Percentiles rank a stretch among this genome's conserved stretches.
Conservation (phyloP, 176 grass and related monocot genomes). For the Hsuehochloa calcarea region DNA sequence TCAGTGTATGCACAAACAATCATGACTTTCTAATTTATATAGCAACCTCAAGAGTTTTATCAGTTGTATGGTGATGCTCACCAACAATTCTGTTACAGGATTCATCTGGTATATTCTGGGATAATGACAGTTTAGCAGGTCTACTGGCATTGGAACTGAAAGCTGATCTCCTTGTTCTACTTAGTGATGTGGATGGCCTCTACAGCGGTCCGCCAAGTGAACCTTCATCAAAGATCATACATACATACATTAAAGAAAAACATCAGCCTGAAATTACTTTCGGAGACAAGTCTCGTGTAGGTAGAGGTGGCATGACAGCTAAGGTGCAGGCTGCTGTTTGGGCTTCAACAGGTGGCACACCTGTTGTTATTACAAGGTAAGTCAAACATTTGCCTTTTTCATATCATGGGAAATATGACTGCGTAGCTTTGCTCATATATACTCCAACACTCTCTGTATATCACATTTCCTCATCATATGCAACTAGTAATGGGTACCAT, state of each 20-base stretch:
- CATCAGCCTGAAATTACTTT: conserved; percentile 87
- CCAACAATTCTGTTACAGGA: conserved; percentile 56
- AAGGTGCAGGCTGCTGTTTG: conserved; percentile 88
- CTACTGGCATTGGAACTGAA: conserved; percentile 89
- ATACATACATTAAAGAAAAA: conserved; percentile 90
- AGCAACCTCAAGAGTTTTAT: neutral
- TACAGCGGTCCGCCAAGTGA: conserved; percentile 90
- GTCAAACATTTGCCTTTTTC: neutral
- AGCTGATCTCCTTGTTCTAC: conserved; percentile 84
- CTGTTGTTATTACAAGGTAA: conserved; percentile 92
- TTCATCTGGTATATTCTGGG: conserved; percentile 98
- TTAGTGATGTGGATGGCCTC: conserved; percentile 97
- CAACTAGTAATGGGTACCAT: neutral
- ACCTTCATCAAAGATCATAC: conserved; percentile 74
- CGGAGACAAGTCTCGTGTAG: conserved; percentile 96
- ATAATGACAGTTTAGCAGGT: conserved; percentile 99
- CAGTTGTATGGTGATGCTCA: conserved; percentile 11
- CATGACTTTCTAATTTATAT: neutral
- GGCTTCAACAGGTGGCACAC: conserved; percentile 75
- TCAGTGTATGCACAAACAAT: neutral
- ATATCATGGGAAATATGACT: neutral
- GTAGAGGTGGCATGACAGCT: conserved; percentile 96
- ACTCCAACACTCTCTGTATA: neutral
- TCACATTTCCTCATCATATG: conserved; percentile 4
- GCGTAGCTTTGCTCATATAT: neutral